These are phyloP conservation scores for Aspergillus steynii DNA, from an alignment of 495 filamentous ascomycete species.

Conservation along the genomic window DNA sequence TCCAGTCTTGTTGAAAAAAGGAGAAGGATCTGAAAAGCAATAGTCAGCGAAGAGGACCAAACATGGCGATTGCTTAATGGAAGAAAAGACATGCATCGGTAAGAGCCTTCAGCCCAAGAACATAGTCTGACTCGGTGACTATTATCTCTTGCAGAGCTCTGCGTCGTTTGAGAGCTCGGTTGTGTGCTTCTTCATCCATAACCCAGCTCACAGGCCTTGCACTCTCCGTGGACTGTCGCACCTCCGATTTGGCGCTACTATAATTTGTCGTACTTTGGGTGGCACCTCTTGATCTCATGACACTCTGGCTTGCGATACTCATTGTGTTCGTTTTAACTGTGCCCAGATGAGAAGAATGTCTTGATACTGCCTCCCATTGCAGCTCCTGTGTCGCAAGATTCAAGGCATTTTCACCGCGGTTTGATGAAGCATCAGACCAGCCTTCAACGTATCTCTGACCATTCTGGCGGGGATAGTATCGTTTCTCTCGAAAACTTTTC, in stretches of 20 bases:
- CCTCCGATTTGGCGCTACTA: constrained; percentile 56
- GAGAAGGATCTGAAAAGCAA: constrained; percentile 32
- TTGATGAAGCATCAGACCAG: constrained; percentile 43
- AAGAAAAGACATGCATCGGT: constrained; percentile 62
- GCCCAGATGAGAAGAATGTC: constrained; percentile 73
- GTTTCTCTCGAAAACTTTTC: constrained; percentile 49
- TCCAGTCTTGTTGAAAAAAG: constrained; percentile 36
- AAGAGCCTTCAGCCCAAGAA: constrained; percentile 81
- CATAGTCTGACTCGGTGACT: constrained; percentile 82
- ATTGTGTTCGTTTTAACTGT: constrained; percentile 75
- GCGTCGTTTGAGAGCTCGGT: constrained; percentile 70
- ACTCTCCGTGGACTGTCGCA: constrained; percentile 68
- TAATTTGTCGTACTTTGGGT: constrained; percentile 52
- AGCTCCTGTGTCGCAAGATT: constrained; percentile 36
- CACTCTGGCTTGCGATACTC: constrained; percentile 68
- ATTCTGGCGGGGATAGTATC: constrained; percentile 20
- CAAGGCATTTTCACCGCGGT: constrained; percentile 25
- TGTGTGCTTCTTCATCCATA: constrained; percentile 68
- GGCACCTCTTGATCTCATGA: constrained; percentile 59
- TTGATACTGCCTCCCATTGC: constrained; percentile 57
- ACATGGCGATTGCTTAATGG: background rate
- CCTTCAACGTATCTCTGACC: constrained; percentile 38
- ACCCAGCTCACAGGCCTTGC: constrained; percentile 50
- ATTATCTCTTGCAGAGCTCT: constrained; percentile 82
- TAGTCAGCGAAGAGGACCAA: background rate